Evolutionary conservation across 163 green algal genomes (phyloP).

Genomic region (Coccomyxa subellipsoidea): DNA sequence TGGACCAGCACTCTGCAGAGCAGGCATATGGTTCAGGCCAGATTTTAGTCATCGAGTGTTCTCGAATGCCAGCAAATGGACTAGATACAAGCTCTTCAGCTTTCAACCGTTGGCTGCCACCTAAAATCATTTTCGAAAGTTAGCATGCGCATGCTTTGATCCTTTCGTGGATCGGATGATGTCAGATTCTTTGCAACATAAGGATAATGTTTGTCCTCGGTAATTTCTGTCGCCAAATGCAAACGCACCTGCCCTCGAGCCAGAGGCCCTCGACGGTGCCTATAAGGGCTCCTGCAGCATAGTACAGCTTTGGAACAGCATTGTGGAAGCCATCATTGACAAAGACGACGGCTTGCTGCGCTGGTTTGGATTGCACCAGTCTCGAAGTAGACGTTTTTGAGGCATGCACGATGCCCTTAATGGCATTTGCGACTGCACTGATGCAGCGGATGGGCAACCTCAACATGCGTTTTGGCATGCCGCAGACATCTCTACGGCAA

Average conservation of each 20-base stretch:
- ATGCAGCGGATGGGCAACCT: not conserved
- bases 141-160: too few relatives aligned
- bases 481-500: not conserved
- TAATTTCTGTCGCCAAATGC: not conserved
- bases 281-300: conserved; percentile 3
- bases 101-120: too few relatives aligned
- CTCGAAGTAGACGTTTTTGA: not conserved
- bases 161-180: too few relatives aligned
- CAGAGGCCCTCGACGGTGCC: not conserved
- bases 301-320: not conserved
- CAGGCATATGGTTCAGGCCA: not conserved
- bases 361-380: not conserved
- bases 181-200: not conserved
- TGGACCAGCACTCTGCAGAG: not conserved
- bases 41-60: too few relatives aligned
- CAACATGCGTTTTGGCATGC: not conserved
- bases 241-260: not conserved
- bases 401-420: not conserved
- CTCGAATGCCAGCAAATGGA: too few relatives aligned
- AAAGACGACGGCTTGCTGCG: not conserved
- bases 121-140: too few relatives aligned
- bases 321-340: not conserved
- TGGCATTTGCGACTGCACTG: not conserved
- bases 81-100: too few relatives aligned
- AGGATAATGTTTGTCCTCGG: not conserved